Conservation (phyloP, 139 green algal genomes). For the Closterium sp. region DNA sequence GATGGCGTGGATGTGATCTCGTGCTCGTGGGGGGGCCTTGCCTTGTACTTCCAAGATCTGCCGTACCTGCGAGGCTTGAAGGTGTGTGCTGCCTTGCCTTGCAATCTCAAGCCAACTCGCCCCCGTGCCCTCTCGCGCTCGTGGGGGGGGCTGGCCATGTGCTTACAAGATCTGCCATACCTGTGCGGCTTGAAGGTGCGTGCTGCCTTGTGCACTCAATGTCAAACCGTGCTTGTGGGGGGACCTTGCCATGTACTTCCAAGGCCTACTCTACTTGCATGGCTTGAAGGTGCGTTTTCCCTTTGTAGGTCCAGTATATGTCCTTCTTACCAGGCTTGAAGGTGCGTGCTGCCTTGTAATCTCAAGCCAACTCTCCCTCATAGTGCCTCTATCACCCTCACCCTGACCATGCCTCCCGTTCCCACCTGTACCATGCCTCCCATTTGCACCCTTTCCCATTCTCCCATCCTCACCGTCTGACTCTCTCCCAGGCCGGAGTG, state of each 20-base stretch:
- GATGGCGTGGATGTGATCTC: background rate
- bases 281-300: background rate
- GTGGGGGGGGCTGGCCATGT: background rate
- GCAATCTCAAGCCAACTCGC: background rate
- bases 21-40: background rate
- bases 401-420: background rate
- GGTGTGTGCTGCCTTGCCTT: background rate
- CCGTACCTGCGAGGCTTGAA: background rate
- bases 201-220: background rate
- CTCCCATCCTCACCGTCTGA: background rate
- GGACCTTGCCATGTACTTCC: no score
- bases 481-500: background rate
- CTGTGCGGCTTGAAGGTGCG: background rate
- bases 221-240: no score
- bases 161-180: background rate
- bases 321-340: background rate
- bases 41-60: background rate
- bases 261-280: background rate
- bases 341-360: background rate
- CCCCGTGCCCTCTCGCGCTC: background rate
- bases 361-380: no score
- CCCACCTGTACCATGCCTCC: background rate
- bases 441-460: background rate
- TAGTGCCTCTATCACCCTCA: no score
- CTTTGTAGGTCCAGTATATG: background rate